phyloP scores from a whole-genome alignment of 148 eudicot species.

The Talinum fruticosum region DNA sequence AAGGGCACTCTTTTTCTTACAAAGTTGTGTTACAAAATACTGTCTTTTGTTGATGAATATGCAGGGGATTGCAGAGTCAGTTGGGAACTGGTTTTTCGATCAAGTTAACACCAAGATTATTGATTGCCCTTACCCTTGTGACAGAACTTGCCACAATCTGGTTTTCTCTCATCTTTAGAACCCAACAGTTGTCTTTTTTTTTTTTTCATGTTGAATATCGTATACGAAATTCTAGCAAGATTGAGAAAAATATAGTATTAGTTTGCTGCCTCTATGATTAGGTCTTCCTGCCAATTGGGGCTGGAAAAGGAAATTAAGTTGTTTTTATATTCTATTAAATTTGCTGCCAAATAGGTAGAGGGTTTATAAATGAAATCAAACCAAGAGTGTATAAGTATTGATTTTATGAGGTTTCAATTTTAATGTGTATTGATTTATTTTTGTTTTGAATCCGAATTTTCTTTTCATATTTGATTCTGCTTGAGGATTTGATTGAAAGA shows the following conservation, averaged over 20 bases:
- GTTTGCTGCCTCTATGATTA: not conserved
- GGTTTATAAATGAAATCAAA: not conserved
- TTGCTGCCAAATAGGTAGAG: not conserved
- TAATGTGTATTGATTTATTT: not conserved
- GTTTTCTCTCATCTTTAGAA: conserved; percentile 39
- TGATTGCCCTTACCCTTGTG: conserved; percentile 74
- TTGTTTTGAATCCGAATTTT: too few relatives aligned
- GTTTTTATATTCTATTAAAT: not conserved
- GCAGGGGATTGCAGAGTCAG: conserved; percentile 62
- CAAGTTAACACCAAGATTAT: conserved; percentile 39
- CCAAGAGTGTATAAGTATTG: too few relatives aligned
- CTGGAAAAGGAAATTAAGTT: not conserved
- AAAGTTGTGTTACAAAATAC: too few relatives aligned
- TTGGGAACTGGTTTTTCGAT: conserved; percentile 66
- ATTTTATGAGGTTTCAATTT: too few relatives aligned
- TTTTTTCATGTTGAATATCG: not conserved
- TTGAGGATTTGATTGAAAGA: too few relatives aligned
- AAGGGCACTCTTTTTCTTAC: too few relatives aligned
- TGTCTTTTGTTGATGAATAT: not conserved
- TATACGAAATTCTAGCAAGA: not conserved
- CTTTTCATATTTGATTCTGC: not conserved
- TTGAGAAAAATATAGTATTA: not conserved
- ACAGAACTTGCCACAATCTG: conserved; percentile 65
- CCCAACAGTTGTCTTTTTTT: not conserved
- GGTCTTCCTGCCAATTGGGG: not conserved